Evolutionary conservation across 1,284 basidiomycete genomes (phyloP), one percentile per base, ranked within the genome.

Genomic region (Apiotrichum gamsii): DNA sequence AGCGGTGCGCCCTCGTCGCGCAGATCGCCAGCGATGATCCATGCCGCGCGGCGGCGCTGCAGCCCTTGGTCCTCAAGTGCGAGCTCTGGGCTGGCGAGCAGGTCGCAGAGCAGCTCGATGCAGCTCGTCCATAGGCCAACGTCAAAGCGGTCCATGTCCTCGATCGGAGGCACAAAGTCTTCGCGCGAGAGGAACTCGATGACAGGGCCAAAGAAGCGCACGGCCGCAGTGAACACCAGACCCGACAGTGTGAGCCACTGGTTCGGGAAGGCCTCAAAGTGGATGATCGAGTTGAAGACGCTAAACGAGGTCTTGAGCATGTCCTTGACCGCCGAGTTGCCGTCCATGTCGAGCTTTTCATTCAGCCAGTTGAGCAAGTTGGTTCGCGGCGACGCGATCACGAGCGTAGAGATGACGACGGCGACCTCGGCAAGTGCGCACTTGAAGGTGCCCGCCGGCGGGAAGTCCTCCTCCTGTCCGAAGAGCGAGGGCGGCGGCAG

Each of bases 211-310:
- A 89, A 83, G 74, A 94, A 82, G 72, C 90, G 90, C 65, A 93
- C 80, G 57, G 93, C 73, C 30, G 90, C 85, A 55, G 86, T 87
- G 70, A 95, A 91, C 0, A 86, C 83, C 52, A 97, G 77, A 44
- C 95, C 83, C 57, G 88, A 90, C 59, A 94, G 81, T 54, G 94
- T 96, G 54, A 97, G 77, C 94, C 94, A 97, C 37, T 83, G 84
- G 54, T 78, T 80, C 0, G 93, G 90, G 77, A 90, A 96, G 0
- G 91, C 87, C 37, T 93, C 85, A 61, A 89, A 87, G 54, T 83
- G 79, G 51, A 97, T 74, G 45, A 96, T 86, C 8, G 90, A 93
- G 3, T 77, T 78, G 3, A 83, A 82, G 20, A 91, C 85, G 45
- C 80, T 82, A 77, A 95, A 95, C 54, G 90, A 82, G 48, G 84